Evolutionary conservation across 1,284 basidiomycete genomes (phyloP).

Genomic region (Sanguinoderma infundibulare): DNA sequence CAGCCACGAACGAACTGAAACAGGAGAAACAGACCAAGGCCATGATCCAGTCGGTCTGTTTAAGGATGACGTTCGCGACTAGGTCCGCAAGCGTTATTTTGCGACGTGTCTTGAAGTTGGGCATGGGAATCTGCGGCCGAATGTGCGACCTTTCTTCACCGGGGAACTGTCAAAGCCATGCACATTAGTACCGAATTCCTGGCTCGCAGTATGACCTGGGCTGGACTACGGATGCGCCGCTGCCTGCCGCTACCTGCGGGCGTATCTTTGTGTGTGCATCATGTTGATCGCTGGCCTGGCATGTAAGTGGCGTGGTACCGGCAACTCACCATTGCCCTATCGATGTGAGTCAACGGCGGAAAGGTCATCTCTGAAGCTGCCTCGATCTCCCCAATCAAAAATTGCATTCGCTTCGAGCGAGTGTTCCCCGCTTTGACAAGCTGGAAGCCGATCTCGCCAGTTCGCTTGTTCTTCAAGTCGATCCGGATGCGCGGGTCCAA

Average conservation of each 20-base stretch:
- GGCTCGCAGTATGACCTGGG: too few species aligned
- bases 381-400: not conserved
- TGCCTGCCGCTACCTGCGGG: too few species aligned
- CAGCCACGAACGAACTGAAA: not conserved
- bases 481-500: not conserved
- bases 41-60: not conserved
- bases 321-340: slow-evolving; percentile 2
- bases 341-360: not conserved
- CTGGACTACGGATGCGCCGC: too few species aligned
- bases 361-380: not conserved
- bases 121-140: not conserved
- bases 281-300: too few species aligned
- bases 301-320: not conserved
- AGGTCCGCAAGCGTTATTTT: not conserved
- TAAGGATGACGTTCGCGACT: not conserved
- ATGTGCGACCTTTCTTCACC: not conserved
- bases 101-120: not conserved
- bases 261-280: too few species aligned
- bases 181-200: not conserved
- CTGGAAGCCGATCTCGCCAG: not conserved
- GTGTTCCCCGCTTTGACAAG: not conserved
- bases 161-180: not conserved
- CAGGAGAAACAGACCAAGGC: not conserved
- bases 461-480: slow-evolving; percentile 1
- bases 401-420: not conserved